Evolutionary conservation across 371 early-diverging fungal genomes (phyloP).

Genomic region (Mucor lusitanicus): DNA sequence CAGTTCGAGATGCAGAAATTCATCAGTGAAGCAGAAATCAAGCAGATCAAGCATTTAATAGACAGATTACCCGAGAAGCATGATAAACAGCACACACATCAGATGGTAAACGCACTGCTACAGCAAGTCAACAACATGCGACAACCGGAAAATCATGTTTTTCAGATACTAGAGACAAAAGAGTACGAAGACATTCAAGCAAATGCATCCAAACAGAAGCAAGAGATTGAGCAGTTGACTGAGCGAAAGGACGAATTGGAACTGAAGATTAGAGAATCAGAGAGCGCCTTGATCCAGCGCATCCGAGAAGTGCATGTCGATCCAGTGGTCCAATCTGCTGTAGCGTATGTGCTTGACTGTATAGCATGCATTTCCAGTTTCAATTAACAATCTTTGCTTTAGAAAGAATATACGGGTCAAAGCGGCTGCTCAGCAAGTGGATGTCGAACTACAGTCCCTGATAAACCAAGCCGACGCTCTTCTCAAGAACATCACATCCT

Average conservation of each 20-base stretch:
- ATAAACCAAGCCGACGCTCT: neutral
- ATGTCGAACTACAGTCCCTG: constrained; percentile 8
- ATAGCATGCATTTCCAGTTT: neutral
- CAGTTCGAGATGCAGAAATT: neutral
- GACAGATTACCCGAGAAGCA: neutral
- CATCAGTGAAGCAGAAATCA: neutral
- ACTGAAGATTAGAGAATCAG: constrained; percentile 2
- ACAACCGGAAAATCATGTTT: neutral
- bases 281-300: neutral
- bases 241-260: neutral
- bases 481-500: neutral
- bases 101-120: neutral
- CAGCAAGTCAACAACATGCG: neutral
- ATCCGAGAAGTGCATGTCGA: constrained; percentile 8
- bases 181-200: neutral
- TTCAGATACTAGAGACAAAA: neutral
- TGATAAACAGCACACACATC: neutral
- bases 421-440: constrained; percentile 16
- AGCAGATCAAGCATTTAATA: neutral
- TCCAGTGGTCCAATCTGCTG: constrained; percentile 3
- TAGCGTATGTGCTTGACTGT: neutral
- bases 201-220: neutral
- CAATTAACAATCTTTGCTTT: neutral
- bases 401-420: constrained; percentile 22
- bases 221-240: neutral